Base-by-base conservation (phyloP, 305 asterid genomes). In the Rubia occidens region DNA sequence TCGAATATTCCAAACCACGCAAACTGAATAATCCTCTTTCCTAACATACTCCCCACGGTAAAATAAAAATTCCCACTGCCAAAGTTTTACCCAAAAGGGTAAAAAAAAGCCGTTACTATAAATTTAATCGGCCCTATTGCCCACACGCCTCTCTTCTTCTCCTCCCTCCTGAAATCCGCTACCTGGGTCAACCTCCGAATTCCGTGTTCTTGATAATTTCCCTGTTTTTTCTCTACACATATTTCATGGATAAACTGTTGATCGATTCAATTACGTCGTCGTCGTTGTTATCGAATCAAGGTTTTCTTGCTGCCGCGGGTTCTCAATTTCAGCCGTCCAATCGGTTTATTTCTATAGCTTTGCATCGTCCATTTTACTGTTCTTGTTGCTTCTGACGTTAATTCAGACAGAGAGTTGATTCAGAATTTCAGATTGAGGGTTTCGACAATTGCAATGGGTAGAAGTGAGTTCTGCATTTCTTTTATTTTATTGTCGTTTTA, bases 161-260 rank as follows among this genome's bases (percentile, higher is more conserved):
- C 65, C n/a, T 4, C 32, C 10, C 45, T 58, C 29, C 11, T 37
- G 45, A n/a, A 55, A 65, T 64, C 24, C 13, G 13, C n/a, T 51
- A 8, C 17, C 56, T 37, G 20, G 70, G 59, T 56, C 66, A 44
- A 39, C 61, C 35, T 59, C 56, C 18, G 32, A 44, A 18, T 73
- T 24, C 10, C 40, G 10, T 1, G 21, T 49, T 66, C 20, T 11
- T 66, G 65, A 66, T 60, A 24, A 47, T 60, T 53, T 69, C 71
- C 68, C 42, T 8, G 35, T 53, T 44, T 3, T 11, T 39, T 42
- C 60, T 63, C 70, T 39, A 37, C 68, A 58, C 1, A 15, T 67
- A 8, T 81, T 88, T 78, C 81, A 88, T 88, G 96, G 95, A 88
- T 86, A 82, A 72, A 61, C 76, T 80, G 82, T 66, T 75, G 39